Evolutionary conservation across 345 rosid species (phyloP), one percentile per base, ranked within the genome.

Genomic region (Camelina sativa): DNA sequence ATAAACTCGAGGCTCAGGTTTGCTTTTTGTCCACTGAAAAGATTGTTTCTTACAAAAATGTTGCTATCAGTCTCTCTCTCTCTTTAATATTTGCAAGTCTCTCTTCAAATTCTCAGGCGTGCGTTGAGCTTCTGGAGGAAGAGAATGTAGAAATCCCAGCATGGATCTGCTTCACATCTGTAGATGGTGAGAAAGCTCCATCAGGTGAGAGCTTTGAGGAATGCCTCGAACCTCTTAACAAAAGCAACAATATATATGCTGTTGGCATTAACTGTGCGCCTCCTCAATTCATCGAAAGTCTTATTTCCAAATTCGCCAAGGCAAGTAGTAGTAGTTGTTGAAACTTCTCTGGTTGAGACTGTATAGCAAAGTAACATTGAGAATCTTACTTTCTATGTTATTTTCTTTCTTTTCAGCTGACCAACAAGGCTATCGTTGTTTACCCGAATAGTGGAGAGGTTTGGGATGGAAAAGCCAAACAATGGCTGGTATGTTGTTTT

Each of bases 371-470:
- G 23, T 9, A 8, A 15, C 10, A 10, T 62, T 1, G 7, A 38
- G 19, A 5, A 30, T 53, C 76, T 55, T 25, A 55, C 37, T 0
- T 28, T 50, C 4, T 10, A 8, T 57, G 30, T 57, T 28, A 20
- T 8, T 23, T 58, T 37, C 23, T 32, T 4, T 44, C 7, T 51
- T 15, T 80, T 20, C 91, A 93, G 98, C 76, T 84, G 69, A 93
- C 92, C 5, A 74, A 69, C 22, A 93, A 91, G 72, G 77, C 90
- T 7, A 84, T 93, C 40, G 87, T 81, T 46, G 91, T 91, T 50
- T 93, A 93, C 81, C 97, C 98, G 1, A 93, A 93, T 58, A 93
- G 98, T 4, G 98, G 98, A 6, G 97, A 89, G 79, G 86, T 88
- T 30, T 91, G 91, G 96, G 97, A 93, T 74, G 97, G 97, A 41